Evolutionary conservation across 208 protist species (phyloP), one percentile per base, ranked within the genome.

Genomic region (Crithidia thermophila): DNA sequence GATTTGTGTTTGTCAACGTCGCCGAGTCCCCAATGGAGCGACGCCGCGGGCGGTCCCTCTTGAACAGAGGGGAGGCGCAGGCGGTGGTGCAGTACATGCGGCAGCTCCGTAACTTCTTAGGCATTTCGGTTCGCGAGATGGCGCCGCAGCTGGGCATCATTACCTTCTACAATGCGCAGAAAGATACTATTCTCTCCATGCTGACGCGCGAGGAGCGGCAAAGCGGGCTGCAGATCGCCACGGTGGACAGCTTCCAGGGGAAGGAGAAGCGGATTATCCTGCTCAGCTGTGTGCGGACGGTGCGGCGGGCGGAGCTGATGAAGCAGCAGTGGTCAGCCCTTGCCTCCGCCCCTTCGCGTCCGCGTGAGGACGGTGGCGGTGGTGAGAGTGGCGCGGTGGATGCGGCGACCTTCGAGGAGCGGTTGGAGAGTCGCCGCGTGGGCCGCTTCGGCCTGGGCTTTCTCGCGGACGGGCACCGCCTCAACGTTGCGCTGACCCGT

Each of bases 401-500:
- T 8, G 20, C 16, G 3, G 25, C 13, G 23, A 27, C 45, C 30
- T 10, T 57, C 16, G 63, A 70, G 20, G 43, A 69, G 84, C 49
- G 70, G 21, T 8, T 28, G 11, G 43, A 67, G 61, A 39, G 68
- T 62, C 25, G 65, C 30, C 31, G 33, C 46, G 49, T 63, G 1
- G 72, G 58, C 36, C 64, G 58, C 36, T 61, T 60, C 30, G 67
- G 70, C 21, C 72, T 98, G 10, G 97, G 95, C 11, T 98, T 98
- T 67, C 62, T 98, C 14, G 78, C 70, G 11, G 93, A 98, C 57
- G 78, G 76, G 60, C 82, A 93, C 58, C 87, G 97, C 60, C 80
- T 97, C 37, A 98, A 98, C 78, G 97, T 98, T 16, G 73, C 93
- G 23, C 83, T 98, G 49, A 98, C 97, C n/a, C 77, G 97, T 13